Conservation (phyloP, 2,329 filamentous ascomycete genomes). For the Claviceps purpurea region DNA sequence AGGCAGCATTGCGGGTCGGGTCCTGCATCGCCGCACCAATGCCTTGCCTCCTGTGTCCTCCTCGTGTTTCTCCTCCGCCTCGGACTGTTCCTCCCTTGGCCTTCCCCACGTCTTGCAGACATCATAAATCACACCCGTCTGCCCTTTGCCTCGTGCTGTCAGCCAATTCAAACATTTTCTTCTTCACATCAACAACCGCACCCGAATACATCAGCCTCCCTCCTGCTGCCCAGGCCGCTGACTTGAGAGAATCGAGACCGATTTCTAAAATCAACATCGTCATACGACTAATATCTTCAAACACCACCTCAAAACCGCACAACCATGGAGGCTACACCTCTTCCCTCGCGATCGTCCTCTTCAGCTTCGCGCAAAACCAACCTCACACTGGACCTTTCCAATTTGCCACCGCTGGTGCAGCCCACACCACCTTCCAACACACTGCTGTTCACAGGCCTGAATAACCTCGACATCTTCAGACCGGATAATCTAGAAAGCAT, state of each 20-base stretch:
- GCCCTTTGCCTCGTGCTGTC: not conserved
- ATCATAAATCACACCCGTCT: constrained; percentile 1
- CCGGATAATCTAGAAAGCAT: constrained; percentile 62
- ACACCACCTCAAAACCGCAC: constrained; percentile 4
- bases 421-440: constrained; percentile 74
- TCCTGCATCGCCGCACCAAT: not conserved
- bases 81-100: not conserved
- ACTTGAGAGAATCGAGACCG: not conserved
- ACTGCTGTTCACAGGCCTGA: constrained; percentile 69
- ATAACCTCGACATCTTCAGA: constrained; percentile 59
- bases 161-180: not conserved
- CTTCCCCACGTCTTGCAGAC: not conserved
- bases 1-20: not conserved
- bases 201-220: not conserved
- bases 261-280: not conserved
- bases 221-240: not conserved
- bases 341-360: constrained; percentile 31
- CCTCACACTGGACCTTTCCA: constrained; percentile 62
- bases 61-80: not conserved
- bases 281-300: not conserved
- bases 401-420: constrained; percentile 52
- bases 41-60: not conserved
- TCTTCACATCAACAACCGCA: not conserved
- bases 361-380: constrained; percentile 29
- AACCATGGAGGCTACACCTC: constrained; percentile 23